Conservation (phyloP, 345 rosid genomes). For the Draba incana region DNA sequence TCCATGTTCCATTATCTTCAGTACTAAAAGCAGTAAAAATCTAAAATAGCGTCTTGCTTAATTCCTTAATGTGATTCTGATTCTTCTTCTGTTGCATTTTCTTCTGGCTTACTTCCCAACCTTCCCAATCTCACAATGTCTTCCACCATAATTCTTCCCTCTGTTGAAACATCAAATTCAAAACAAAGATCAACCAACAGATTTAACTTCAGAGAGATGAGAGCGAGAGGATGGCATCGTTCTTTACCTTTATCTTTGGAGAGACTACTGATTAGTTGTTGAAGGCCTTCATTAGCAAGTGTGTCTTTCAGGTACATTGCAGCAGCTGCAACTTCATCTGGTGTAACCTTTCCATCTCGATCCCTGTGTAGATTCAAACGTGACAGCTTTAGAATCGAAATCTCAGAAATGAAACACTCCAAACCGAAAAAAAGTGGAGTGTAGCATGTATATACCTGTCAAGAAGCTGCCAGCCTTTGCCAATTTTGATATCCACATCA, state of each 20-base stretch:
- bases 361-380: conserved; percentile 54
- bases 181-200: conserved; percentile 9
- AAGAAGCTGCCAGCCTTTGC: conserved; percentile 77
- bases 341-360: conserved; percentile 82
- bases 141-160: conserved; percentile 94
- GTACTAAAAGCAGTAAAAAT: no score
- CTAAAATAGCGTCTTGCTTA: background rate
- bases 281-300: conserved; percentile 72
- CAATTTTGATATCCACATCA: conserved; percentile 75
- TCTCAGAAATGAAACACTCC: conserved; percentile 10
- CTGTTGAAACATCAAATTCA: conserved; percentile 44
- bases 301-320: conserved; percentile 77
- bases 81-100: conserved; percentile 53
- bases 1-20: no score
- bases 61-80: conserved; percentile 34
- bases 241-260: conserved; percentile 75
- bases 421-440: background rate
- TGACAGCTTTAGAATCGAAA: background rate
- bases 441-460: conserved; percentile 57
- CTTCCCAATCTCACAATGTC: conserved; percentile 88
- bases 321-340: conserved; percentile 89
- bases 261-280: conserved; percentile 74
- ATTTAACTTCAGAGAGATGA: conserved; percentile 11
- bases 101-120: conserved; percentile 72
- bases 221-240: background rate